These are phyloP conservation scores for Alternaria postmessia DNA, from an alignment of 2,329 filamentous ascomycete genomes.

Conservation along the genomic window DNA sequence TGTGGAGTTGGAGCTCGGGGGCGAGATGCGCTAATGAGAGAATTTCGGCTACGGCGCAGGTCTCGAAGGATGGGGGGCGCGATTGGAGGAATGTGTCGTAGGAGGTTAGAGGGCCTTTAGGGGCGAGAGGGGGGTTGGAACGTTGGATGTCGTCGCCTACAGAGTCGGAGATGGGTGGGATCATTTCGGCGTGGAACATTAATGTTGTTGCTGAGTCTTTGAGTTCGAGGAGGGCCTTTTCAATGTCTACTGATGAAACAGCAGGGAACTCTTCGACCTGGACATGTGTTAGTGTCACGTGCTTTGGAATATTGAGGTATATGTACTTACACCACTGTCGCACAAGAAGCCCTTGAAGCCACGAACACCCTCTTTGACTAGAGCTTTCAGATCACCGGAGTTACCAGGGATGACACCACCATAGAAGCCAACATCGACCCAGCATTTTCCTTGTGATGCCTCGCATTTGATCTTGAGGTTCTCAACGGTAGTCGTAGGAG, in stretches of 20 bases:
- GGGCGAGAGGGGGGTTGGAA: conserved; percentile 73
- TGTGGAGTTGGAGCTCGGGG: conserved; percentile 84
- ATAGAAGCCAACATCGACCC: conserved; percentile 99
- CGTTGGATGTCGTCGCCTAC: conserved; percentile 79
- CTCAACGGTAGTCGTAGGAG: conserved; percentile 87
- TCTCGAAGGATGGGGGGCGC: conserved; percentile 88
- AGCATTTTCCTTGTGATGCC: conserved; percentile 87
- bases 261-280: conserved; percentile 96
- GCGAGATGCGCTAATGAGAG: conserved; percentile 81
- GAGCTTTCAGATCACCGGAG: conserved; percentile 74
- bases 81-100: conserved; percentile 94
- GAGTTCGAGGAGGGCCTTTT: conserved; percentile 80
- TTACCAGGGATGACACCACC: conserved; percentile 95
- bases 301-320: not conserved
- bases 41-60: conserved; percentile 87
- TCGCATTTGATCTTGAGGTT: conserved; percentile 85
- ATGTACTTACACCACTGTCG: conserved; percentile 81
- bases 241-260: conserved; percentile 80
- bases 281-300: conserved; percentile 27
- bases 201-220: conserved; percentile 85
- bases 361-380: conserved; percentile 85
- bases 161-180: conserved; percentile 82
- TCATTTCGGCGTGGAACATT: conserved; percentile 99
- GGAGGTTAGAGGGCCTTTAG: conserved; percentile 74
- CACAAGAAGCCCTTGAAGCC: conserved; percentile 99